Evolutionary conservation across 1,284 basidiomycete species (phyloP).

Genomic region (Sporisorium graminicola): DNA sequence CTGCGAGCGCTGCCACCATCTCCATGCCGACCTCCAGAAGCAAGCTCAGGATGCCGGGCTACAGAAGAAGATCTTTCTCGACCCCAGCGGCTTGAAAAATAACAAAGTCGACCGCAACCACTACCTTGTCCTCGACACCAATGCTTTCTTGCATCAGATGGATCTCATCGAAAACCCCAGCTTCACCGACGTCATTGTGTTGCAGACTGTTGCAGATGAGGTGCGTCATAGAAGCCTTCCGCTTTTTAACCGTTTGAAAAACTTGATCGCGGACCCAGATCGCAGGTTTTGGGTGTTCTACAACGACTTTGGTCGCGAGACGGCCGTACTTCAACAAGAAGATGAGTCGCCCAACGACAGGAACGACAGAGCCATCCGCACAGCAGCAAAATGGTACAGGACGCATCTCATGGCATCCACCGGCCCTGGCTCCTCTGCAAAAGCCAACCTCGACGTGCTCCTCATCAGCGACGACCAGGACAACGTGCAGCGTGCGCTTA

Average conservation of each 20-base stretch:
- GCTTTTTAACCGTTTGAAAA: constrained; percentile 78
- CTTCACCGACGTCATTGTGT: constrained; percentile 75
- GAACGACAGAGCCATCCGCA: constrained; percentile 67
- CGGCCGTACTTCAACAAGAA: constrained; percentile 50
- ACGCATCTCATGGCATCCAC: constrained; percentile 56
- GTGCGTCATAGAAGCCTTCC: constrained; percentile 94
- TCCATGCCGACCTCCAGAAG: constrained; percentile 46
- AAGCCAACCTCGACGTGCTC: constrained; percentile 57
- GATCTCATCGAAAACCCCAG: constrained; percentile 59
- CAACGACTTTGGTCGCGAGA: constrained; percentile 62
- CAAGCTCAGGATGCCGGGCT: constrained; percentile 72
- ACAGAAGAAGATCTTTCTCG: constrained; percentile 71
- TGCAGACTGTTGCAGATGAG: constrained; percentile 96
- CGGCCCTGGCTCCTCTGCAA: constrained; percentile 34
- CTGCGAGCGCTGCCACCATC: constrained; percentile 73
- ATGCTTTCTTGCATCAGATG: constrained; percentile 87
- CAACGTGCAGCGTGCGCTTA: constrained; percentile 77
- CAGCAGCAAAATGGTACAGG: constrained; percentile 62
- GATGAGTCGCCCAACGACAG: constrained; percentile 67
- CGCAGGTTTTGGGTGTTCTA: constrained; percentile 65
- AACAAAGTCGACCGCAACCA: constrained; percentile 72
- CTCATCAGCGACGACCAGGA: constrained; percentile 82
- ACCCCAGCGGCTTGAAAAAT: constrained; percentile 46
- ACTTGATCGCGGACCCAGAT: constrained; percentile 65
- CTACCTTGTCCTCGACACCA: constrained; percentile 93